Evolutionary conservation across 148 eudicot species (phyloP), one percentile per base, ranked within the genome.

Genomic region (Vaccinium corymbosum): DNA sequence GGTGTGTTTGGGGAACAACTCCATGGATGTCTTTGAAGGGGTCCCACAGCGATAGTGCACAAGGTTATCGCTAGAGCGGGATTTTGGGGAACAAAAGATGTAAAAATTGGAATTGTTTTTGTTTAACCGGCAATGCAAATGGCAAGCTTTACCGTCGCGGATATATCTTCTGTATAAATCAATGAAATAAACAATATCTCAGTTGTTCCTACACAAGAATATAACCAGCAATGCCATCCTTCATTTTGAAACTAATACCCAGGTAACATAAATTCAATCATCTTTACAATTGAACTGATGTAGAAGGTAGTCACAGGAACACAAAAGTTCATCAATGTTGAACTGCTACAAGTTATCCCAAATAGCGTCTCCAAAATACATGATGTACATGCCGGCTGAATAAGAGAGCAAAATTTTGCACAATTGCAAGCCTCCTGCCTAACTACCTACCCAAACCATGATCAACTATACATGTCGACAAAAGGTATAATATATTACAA

Each of bases 1-100:
- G 22, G 90, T 89, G 50, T 59, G 82, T 84, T 79, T 89, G 27
- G 85, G 77, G 77, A 92, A 87, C 73, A 90, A 91, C 29, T 86
- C 91, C 42, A 85, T 87, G 0, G 92, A 57, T 2, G 3, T 35
- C 38, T 35, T 35, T 35, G 38, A 35, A 68, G 87, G 86, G 19
- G 78, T 49, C n/a, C 62, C 15, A 16, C 49, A 72, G 52, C 75
- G 52, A 50, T 80, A 80, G 27, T 29, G 2, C 57, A 3, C 7
- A 11, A 68, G 42, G 38, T 29, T 27, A 64, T 68, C 14, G 42
- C 73, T 12, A 27, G 35, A 27, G 42, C 73, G 5, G 17, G 35
- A 10, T 25, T 27, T 66, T 3, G 35, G 16, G 22, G 46, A 9
- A 25, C 3, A 16, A 38, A 12, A 27, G 73, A 13, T 1, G 13